These are phyloP conservation scores for Cicer cuneatum DNA, from an alignment of 306 rosid species.

Conservation along the genomic window DNA sequence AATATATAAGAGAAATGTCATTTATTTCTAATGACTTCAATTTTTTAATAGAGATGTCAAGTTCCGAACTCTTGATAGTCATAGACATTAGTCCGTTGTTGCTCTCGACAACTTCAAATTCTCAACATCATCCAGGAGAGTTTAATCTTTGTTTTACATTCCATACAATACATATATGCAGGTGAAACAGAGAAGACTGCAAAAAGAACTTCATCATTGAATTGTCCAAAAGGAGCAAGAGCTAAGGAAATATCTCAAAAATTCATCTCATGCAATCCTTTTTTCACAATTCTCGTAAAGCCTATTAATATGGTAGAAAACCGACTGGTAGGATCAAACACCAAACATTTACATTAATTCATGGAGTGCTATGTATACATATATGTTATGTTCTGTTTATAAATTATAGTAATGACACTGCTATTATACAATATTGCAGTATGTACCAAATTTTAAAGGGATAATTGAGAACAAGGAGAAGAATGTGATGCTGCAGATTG, in stretches of 20 bases:
- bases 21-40: too few relatives aligned
- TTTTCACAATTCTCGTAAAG: conserved; percentile 15
- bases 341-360: neutral
- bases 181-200: neutral
- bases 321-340: conserved; percentile 5
- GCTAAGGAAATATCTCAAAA: conserved; percentile 3
- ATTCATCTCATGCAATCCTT: conserved; percentile 28
- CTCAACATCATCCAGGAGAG: neutral
- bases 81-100: too few relatives aligned
- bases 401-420: neutral
- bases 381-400: neutral
- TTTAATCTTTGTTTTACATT: neutral
- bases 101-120: too few relatives aligned
- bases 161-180: neutral
- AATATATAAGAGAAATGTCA: too few relatives aligned
- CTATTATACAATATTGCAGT: conserved; percentile 8
- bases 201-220: conserved; percentile 11
- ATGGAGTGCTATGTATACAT: neutral
- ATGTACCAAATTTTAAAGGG: neutral
- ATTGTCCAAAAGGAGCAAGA: conserved; percentile 5
- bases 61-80: too few relatives aligned
- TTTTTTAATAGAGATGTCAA: too few relatives aligned
- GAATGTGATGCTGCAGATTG: neutral
- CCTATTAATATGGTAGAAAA: neutral
- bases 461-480: neutral